phyloP scores from a whole-genome alignment of 495 filamentous ascomycete species.

The Penicillium cosmopolitanum region DNA sequence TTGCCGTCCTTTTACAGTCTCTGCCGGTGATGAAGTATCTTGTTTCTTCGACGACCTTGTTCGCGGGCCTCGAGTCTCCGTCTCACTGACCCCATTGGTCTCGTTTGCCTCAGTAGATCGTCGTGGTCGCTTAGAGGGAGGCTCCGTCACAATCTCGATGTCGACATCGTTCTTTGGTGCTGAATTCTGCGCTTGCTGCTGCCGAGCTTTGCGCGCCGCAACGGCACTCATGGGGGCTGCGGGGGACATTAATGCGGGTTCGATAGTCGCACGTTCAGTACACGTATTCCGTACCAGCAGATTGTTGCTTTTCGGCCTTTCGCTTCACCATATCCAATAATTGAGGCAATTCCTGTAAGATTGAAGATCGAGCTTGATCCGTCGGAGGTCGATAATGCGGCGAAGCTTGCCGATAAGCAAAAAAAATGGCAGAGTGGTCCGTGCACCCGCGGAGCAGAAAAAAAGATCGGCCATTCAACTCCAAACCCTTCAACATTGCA shows the following conservation, averaged over 20 bases:
- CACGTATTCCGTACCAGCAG: slow-evolving; percentile 32
- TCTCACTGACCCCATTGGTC: slow-evolving; percentile 5
- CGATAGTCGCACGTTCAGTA: background rate
- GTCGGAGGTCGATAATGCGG: slow-evolving; percentile 28
- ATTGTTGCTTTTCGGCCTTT: slow-evolving; percentile 49
- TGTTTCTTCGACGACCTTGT: slow-evolving; percentile 34
- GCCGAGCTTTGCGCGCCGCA: slow-evolving; percentile 52
- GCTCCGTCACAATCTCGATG: slow-evolving; percentile 30
- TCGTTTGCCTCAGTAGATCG: slow-evolving; percentile 32
- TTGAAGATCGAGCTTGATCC: background rate
- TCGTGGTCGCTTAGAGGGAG: slow-evolving; percentile 42
- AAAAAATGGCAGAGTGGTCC: slow-evolving; percentile 43
- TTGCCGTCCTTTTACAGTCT: slow-evolving; percentile 12
- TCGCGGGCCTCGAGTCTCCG: slow-evolving; percentile 19
- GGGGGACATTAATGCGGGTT: slow-evolving; percentile 6
- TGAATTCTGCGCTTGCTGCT: slow-evolving; percentile 38
- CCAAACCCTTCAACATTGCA: slow-evolving; percentile 19
- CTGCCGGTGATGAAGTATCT: slow-evolving; percentile 18
- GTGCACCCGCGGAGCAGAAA: slow-evolving; percentile 52
- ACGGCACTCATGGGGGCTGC: slow-evolving; percentile 49
- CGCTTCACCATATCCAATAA: slow-evolving; percentile 39
- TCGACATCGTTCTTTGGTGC: slow-evolving; percentile 21
- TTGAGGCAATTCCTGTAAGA: background rate
- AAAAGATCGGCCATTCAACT: slow-evolving; percentile 39
- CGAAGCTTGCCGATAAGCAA: slow-evolving; percentile 32